Conservation (phyloP, 495 filamentous ascomycete species). For the Letharia lupina region DNA sequence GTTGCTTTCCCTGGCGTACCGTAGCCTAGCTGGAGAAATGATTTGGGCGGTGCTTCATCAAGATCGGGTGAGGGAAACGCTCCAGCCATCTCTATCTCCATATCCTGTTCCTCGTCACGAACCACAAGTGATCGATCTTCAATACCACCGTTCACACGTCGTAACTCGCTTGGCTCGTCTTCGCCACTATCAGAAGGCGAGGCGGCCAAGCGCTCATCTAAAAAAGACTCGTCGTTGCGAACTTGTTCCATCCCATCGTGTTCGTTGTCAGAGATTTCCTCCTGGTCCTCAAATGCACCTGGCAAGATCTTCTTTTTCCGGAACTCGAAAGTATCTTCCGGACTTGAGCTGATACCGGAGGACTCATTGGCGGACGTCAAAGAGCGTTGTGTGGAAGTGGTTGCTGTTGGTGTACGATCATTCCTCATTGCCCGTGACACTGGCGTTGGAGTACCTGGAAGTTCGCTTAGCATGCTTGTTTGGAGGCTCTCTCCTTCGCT, state of each 20-base stretch:
- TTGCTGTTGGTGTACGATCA: constrained; percentile 27
- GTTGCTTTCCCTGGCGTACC: constrained; percentile 54
- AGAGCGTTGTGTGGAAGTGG: constrained; percentile 30
- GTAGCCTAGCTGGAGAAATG: constrained; percentile 41
- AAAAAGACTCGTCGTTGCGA: constrained; percentile 63
- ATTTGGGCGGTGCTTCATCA: constrained; percentile 46
- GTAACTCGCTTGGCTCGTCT: constrained; percentile 50
- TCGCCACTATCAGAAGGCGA: constrained; percentile 60
- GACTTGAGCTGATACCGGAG: constrained; percentile 41
- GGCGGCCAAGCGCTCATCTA: constrained; percentile 79
- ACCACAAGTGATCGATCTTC: constrained; percentile 56
- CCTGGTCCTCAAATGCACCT: constrained; percentile 63
- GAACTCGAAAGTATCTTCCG: constrained; percentile 78
- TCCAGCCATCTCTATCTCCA: constrained; percentile 72
- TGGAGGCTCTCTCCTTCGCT: constrained; percentile 44
- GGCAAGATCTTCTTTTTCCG: constrained; percentile 63
- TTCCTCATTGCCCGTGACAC: constrained; percentile 34
- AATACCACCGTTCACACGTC: constrained; percentile 52
- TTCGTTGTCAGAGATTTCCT: constrained; percentile 30
- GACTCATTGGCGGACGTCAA: constrained; percentile 28
- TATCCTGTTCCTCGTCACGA: constrained; percentile 53
- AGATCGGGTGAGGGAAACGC: constrained; percentile 58
- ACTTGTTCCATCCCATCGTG: constrained; percentile 40
- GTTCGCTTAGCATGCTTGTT: constrained; percentile 50
- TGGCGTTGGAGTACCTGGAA: constrained; percentile 53